Percentiles rank a stretch among this genome's conserved stretches.
Conservation (phyloP, 441 rosid genomes). For the Populus hybrid region DNA sequence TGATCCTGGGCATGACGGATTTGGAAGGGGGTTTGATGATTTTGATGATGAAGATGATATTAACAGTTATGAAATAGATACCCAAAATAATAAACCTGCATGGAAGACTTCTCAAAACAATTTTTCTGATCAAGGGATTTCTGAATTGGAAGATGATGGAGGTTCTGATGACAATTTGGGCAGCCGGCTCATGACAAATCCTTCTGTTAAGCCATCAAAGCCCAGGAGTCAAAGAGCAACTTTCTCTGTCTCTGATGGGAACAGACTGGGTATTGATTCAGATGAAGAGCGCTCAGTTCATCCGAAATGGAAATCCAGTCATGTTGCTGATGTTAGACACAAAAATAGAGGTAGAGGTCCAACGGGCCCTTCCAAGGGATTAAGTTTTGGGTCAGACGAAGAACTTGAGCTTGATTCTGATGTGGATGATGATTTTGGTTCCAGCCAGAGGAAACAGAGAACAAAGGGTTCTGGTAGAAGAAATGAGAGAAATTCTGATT, state of each 20-base stretch:
- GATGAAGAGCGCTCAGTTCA: constrained; percentile 53
- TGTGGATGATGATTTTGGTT: constrained; percentile 35
- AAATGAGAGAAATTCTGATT: constrained; percentile 27
- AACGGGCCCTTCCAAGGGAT: constrained; percentile 32
- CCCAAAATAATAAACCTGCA: constrained; percentile 30
- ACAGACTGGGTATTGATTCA: constrained; percentile 45
- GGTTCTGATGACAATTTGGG: constrained; percentile 20
- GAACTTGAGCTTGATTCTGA: constrained; percentile 54
- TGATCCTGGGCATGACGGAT: constrained; percentile 35
- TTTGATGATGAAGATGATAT: constrained; percentile 83
- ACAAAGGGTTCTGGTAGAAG: constrained; percentile 25
- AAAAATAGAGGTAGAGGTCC: constrained; percentile 34
- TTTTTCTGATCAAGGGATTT: constrained; percentile 41
- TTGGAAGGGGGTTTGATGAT: constrained; percentile 75
- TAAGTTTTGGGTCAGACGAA: constrained; percentile 71
- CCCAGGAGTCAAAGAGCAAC: constrained; percentile 22
- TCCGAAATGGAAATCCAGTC: constrained; percentile 74
- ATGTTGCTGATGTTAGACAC: constrained; percentile 46
- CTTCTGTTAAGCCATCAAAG: constrained; percentile 31
- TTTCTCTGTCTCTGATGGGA: constrained; percentile 43
- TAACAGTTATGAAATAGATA: constrained; percentile 84
- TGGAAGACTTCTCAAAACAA: constrained; percentile 31
- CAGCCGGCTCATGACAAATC: constrained; percentile 25
- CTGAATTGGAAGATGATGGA: constrained; percentile 38
- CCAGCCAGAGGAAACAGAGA: constrained; percentile 22